phyloP scores from a whole-genome alignment of 2,329 filamentous ascomycete species.

The Malbranchea cinnamomea region DNA sequence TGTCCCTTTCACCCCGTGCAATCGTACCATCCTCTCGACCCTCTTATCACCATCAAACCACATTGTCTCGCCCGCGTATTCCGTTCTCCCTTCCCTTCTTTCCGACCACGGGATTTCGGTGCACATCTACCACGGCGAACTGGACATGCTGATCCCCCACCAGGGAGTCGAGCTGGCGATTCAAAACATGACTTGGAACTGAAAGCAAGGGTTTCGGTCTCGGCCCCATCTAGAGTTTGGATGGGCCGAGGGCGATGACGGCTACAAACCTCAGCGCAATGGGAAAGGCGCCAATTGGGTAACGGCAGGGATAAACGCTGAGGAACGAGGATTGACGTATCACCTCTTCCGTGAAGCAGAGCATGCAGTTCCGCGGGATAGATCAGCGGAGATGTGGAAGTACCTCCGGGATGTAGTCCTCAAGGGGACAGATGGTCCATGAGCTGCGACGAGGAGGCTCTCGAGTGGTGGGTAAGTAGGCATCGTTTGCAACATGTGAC shows the following conservation, averaged over 20 bases:
- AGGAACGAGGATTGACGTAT: slow-evolving; percentile 22
- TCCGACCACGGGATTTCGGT: slow-evolving; percentile 19
- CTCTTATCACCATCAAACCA: slow-evolving; percentile 12
- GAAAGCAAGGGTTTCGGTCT: slow-evolving; percentile 21
- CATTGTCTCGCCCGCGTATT: slow-evolving; percentile 19
- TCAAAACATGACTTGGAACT: slow-evolving; percentile 29
- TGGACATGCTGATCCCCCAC: slow-evolving; percentile 26
- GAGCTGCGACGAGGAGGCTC: background rate
- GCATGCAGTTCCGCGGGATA: slow-evolving; percentile 19
- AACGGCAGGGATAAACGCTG: slow-evolving; percentile 17
- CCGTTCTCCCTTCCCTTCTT: slow-evolving; percentile 19
- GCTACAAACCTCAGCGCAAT: background rate
- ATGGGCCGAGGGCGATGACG: background rate
- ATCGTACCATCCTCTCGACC: slow-evolving; percentile 15
- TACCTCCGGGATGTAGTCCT: slow-evolving; percentile 23
- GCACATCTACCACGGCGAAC: slow-evolving; percentile 23
- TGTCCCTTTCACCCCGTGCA: slow-evolving; percentile 17
- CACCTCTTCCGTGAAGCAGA: slow-evolving; percentile 22
- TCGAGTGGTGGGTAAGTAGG: no score
- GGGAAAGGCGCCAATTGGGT: background rate
- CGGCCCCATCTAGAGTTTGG: slow-evolving; percentile 15
- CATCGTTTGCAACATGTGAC: no score
- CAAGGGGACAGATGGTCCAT: slow-evolving; percentile 1
- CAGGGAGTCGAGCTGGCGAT: slow-evolving; percentile 21
- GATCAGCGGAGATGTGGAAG: slow-evolving; percentile 21